These are phyloP conservation scores for Stereocaulon alpinum DNA, from an alignment of 495 filamentous ascomycete species.

Conservation along the genomic window DNA sequence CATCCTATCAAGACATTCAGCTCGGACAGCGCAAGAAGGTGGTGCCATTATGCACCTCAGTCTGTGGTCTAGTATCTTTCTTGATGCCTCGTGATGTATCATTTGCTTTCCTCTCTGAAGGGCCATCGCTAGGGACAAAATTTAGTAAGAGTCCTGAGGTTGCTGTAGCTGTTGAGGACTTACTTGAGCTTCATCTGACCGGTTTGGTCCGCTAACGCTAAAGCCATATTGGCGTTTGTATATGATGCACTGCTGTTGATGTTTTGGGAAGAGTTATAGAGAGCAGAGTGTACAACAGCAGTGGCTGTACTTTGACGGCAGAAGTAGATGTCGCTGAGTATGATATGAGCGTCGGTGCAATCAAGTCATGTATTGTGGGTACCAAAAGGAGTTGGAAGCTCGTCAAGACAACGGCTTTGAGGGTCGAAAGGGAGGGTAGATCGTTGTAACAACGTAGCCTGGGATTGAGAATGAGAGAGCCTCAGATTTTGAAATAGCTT, in stretches of 20 bases:
- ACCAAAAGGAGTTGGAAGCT: not conserved
- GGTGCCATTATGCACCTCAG: conserved; percentile 56
- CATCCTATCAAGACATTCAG: conserved; percentile 54
- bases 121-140: conserved; percentile 34
- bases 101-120: conserved; percentile 63
- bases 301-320: not conserved
- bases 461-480: no score
- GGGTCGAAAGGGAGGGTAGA: not conserved
- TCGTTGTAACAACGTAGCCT: not conserved
- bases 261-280: not conserved
- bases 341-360: not conserved
- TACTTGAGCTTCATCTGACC: conserved; percentile 63
- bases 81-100: conserved; percentile 63
- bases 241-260: not conserved
- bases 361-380: not conserved
- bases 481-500: not conserved
- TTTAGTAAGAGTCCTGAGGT: not conserved
- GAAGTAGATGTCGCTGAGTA: not conserved
- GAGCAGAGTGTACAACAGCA: not conserved
- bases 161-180: conserved; percentile 20
- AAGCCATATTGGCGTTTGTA: conserved; percentile 35
- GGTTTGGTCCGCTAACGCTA: conserved; percentile 57
- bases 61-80: conserved; percentile 84
- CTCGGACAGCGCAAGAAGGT: conserved; percentile 17
- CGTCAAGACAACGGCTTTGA: not conserved